Percentiles rank a stretch among this genome's conserved stretches.
Evolutionary conservation across 768 basidiomycete genomes (phyloP).

Genomic region (Amanita thiersii): DNA sequence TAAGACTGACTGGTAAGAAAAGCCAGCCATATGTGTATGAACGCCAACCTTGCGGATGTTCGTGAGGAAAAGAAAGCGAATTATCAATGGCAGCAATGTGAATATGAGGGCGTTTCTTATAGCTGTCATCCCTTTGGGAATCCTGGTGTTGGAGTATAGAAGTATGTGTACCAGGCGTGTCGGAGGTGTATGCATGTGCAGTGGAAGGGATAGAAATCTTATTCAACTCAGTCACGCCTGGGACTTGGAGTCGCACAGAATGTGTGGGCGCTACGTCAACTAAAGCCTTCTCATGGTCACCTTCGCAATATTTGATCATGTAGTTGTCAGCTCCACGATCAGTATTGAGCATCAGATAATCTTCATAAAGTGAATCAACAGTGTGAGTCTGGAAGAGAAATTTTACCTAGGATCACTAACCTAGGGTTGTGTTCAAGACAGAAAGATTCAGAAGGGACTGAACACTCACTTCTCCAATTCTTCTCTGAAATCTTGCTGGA

Average conservation of each 20-base stretch:
- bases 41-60: constrained; percentile 74
- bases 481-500: constrained; percentile 79
- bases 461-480: constrained; percentile 75
- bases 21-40: constrained; percentile 87
- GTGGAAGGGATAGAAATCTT: constrained; percentile 24
- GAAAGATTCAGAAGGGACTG: neutral
- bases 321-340: constrained; percentile 86
- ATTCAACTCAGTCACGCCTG: constrained; percentile 64
- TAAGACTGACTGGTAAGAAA: constrained; percentile 77
- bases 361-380: constrained; percentile 25
- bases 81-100: constrained; percentile 94
- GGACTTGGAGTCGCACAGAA: constrained; percentile 58
- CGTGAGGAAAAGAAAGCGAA: constrained; percentile 86
- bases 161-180: constrained; percentile 27
- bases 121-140: constrained; percentile 23
- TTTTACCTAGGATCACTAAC: constrained; percentile 72
- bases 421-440: constrained; percentile 27
- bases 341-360: constrained; percentile 90
- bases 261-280: constrained; percentile 76
- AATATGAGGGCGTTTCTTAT: constrained; percentile 66
- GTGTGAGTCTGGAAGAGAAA: neutral
- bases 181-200: constrained; percentile 30
- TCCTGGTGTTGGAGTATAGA: constrained; percentile 27
- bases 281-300: constrained; percentile 66
- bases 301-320: constrained; percentile 89